These are phyloP conservation scores for Linnemannia elongata DNA, from an alignment of 192 early-diverging fungal species.

Conservation along the genomic window DNA sequence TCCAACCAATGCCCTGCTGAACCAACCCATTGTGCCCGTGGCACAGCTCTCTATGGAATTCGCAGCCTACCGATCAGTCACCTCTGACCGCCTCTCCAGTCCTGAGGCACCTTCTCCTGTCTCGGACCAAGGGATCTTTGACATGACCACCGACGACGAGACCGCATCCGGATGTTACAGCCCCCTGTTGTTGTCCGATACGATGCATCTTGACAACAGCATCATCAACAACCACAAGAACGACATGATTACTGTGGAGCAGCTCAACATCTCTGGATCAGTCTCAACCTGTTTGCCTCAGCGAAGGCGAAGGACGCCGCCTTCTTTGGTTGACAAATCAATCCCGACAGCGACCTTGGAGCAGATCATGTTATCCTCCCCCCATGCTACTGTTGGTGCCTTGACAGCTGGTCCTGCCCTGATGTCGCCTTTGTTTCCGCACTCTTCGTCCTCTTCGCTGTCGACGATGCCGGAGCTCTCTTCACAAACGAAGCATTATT, in stretches of 20 bases:
- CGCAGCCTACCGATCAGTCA: not conserved
- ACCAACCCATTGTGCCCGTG: not conserved
- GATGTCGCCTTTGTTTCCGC: not conserved
- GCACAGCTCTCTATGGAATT: not conserved
- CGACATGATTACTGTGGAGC: not conserved
- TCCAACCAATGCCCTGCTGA: not conserved
- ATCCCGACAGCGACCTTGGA: not conserved
- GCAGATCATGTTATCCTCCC: not conserved
- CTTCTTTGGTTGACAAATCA: not conserved
- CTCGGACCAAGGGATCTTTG: constrained; percentile 10
- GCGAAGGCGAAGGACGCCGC: not conserved
- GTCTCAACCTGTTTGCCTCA: not conserved
- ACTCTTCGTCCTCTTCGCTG: not conserved
- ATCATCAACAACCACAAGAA: not conserved
- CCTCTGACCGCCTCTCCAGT: not conserved
- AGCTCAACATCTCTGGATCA: not conserved
- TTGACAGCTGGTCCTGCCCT: not conserved
- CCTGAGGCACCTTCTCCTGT: constrained; percentile 5
- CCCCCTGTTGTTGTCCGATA: not conserved
- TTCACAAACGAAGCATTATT: not conserved
- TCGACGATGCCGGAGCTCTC: not conserved
- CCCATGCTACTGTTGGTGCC: not conserved
- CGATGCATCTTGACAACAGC: not conserved
- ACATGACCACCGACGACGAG: not conserved
- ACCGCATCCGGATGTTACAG: not conserved